These are phyloP conservation scores for Lasiodiplodia sp. DNA, from an alignment of 2,329 filamentous ascomycete genomes.

Conservation along the genomic window DNA sequence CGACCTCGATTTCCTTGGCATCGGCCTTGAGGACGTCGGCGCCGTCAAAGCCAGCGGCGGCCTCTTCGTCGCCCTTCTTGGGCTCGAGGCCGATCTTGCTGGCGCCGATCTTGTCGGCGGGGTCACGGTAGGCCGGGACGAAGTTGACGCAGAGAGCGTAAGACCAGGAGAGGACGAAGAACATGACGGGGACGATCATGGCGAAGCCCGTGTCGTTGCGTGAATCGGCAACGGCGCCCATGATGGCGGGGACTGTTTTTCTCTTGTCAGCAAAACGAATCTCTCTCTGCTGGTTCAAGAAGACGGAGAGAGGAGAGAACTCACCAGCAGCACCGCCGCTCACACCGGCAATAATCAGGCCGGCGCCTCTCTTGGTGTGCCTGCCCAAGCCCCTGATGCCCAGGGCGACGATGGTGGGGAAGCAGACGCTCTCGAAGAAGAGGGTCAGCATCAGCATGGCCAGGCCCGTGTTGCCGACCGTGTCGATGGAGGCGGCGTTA, in stretches of 20 bases:
- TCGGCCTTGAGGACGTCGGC: conserved; percentile 38
- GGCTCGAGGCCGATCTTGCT: conserved; percentile 54
- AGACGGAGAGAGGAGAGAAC: not conserved
- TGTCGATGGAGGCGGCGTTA: conserved; percentile 60
- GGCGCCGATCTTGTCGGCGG: conserved; percentile 64
- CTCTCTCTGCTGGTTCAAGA: no score
- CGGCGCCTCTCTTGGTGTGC: conserved; percentile 78
- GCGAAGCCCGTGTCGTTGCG: conserved; percentile 67
- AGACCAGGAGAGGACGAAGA: conserved; percentile 56
- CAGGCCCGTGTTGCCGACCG: conserved; percentile 60
- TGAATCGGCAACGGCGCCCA: conserved; percentile 70
- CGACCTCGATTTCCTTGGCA: conserved; percentile 44
- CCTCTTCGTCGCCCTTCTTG: conserved; percentile 42
- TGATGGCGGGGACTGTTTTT: conserved; percentile 68
- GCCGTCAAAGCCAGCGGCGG: conserved; percentile 37
- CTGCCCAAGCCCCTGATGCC: conserved; percentile 78
- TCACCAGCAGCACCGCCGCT: conserved; percentile 68
- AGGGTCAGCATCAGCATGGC: conserved; percentile 74
- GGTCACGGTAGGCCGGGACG: conserved; percentile 66
- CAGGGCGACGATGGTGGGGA: conserved; percentile 81
- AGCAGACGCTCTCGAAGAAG: conserved; percentile 83
- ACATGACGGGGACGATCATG: conserved; percentile 70
- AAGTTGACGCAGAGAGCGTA: conserved; percentile 67
- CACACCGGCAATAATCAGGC: conserved; percentile 75
- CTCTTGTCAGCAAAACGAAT: not conserved